Percentiles rank a stretch among this genome's conserved stretches.
Evolutionary conservation across 1,139 yeast genomes (phyloP).

Genomic region (Candida glucosophila): DNA sequence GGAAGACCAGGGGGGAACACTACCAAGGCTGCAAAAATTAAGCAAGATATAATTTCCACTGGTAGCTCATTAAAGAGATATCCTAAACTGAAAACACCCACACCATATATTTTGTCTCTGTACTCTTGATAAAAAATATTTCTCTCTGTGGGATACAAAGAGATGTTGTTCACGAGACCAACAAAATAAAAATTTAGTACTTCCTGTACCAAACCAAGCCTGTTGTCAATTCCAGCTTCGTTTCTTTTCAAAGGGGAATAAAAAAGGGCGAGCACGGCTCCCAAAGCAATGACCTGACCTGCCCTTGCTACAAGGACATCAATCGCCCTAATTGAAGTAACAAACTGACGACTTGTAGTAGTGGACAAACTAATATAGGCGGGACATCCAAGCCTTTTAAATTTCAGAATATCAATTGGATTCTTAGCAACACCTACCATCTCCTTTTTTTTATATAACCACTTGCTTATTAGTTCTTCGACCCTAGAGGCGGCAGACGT

Average conservation of each 20-base stretch:
- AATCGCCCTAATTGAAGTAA: slow-evolving; percentile 49
- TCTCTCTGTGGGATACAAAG: slow-evolving; percentile 68
- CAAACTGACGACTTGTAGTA: slow-evolving; percentile 23
- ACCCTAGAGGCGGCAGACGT: slow-evolving; percentile 22
- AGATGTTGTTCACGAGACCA: slow-evolving; percentile 71
- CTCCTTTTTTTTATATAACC: slow-evolving; percentile 16
- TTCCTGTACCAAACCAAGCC: slow-evolving; percentile 73
- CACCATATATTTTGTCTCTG: slow-evolving; percentile 65
- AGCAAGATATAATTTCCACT: slow-evolving; percentile 53
- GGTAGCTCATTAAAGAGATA: slow-evolving; percentile 70
- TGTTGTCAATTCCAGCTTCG: slow-evolving; percentile 50
- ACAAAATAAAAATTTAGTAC: slow-evolving; percentile 64
- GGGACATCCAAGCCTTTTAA: slow-evolving; percentile 15
- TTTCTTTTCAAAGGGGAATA: slow-evolving; percentile 61
- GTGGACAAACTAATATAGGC: slow-evolving; percentile 18
- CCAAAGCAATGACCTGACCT: slow-evolving; percentile 60
- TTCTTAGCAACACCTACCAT: slow-evolving; percentile 5
- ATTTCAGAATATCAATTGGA: slow-evolving; percentile 14
- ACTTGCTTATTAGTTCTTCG: slow-evolving; percentile 22
- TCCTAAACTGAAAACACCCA: slow-evolving; percentile 54
- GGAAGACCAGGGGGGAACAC: slow-evolving; percentile 71
- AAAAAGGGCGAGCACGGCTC: slow-evolving; percentile 56
- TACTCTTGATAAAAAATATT: slow-evolving; percentile 73
- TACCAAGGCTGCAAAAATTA: slow-evolving; percentile 51
- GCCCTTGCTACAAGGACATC: slow-evolving; percentile 59